Percentiles rank a stretch among this genome's conserved stretches.
These are phyloP conservation scores for Rhizopogon parksii DNA, from an alignment of 1,284 basidiomycete genomes.

Conservation along the genomic window DNA sequence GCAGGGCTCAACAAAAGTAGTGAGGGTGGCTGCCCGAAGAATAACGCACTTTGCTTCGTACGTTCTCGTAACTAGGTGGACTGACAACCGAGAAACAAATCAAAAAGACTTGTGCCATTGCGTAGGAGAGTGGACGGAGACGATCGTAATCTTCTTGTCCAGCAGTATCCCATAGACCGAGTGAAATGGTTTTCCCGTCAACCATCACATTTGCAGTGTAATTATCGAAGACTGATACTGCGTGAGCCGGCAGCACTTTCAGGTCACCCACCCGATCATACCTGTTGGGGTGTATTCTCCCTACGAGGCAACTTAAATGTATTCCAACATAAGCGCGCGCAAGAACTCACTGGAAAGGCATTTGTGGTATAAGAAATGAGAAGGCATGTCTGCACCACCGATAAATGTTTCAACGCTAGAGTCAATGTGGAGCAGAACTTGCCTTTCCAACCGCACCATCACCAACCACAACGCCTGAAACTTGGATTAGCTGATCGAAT, in stretches of 20 bases:
- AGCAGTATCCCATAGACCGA: constrained; percentile 98
- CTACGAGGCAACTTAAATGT: constrained; percentile 31
- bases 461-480: constrained; percentile 91
- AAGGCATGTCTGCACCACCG: constrained; percentile 72
- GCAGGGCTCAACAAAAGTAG: constrained; percentile 5
- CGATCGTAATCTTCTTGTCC: constrained; percentile 99
- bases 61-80: constrained; percentile 97
- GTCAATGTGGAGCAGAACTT: constrained; percentile 22
- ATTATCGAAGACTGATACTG: constrained; percentile 78
- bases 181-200: constrained; percentile 96
- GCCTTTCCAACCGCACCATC: constrained; percentile 99
- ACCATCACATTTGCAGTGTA: constrained; percentile 97
- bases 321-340: constrained; percentile 2
- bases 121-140: constrained; percentile 95
- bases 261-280: constrained; percentile 29
- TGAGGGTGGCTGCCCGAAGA: constrained; percentile 4
- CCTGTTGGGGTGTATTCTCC: constrained; percentile 98
- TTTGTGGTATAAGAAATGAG: constrained; percentile 98
- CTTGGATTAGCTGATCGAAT: constrained; percentile 25
- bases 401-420: constrained; percentile 2
- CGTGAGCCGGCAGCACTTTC: constrained; percentile 13
- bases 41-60: constrained; percentile 81
- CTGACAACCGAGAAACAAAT: constrained; percentile 98
- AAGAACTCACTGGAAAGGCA: constrained; percentile 75
- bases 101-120: constrained; percentile 98